Evolutionary conservation across 495 filamentous ascomycete species (phyloP).

Genomic region (Hypoxylon intermedium): DNA sequence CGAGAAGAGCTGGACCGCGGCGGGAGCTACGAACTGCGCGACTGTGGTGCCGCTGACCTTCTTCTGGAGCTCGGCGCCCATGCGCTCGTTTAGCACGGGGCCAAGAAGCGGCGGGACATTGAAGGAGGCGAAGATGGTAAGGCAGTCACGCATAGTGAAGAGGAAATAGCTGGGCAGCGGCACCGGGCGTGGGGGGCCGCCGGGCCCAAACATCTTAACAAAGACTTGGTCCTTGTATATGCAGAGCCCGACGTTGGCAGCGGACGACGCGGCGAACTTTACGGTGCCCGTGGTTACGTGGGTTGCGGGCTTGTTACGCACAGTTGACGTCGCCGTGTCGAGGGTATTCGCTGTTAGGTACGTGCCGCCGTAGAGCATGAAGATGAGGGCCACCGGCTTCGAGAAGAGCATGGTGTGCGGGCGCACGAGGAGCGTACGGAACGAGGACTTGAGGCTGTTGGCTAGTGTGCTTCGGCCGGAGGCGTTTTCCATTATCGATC

Average conservation of each 20-base stretch:
- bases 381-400: constrained; percentile 85
- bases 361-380: constrained; percentile 86
- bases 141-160: constrained; percentile 83
- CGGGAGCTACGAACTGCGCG: constrained; percentile 83
- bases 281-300: constrained; percentile 72
- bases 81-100: constrained; percentile 61
- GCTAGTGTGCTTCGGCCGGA: constrained; percentile 78
- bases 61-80: constrained; percentile 56
- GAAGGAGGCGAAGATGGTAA: constrained; percentile 94
- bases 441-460: constrained; percentile 67
- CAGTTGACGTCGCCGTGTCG: constrained; percentile 78
- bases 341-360: constrained; percentile 89
- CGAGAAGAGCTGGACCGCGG: constrained; percentile 78
- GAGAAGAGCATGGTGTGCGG: constrained; percentile 77
- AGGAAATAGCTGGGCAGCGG: constrained; percentile 72
- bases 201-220: constrained; percentile 79
- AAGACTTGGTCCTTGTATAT: constrained; percentile 93
- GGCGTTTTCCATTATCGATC: constrained; percentile 94
- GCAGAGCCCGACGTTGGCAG: constrained; percentile 89
- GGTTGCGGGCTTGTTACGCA: constrained; percentile 60
- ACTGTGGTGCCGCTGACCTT: constrained; percentile 57
- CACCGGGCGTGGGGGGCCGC: constrained; percentile 59
- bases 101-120: constrained; percentile 84
- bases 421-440: constrained; percentile 67
- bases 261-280: constrained; percentile 83